phyloP scores from a whole-genome alignment of 441 rosid species.

The Isatis lusitanica region DNA sequence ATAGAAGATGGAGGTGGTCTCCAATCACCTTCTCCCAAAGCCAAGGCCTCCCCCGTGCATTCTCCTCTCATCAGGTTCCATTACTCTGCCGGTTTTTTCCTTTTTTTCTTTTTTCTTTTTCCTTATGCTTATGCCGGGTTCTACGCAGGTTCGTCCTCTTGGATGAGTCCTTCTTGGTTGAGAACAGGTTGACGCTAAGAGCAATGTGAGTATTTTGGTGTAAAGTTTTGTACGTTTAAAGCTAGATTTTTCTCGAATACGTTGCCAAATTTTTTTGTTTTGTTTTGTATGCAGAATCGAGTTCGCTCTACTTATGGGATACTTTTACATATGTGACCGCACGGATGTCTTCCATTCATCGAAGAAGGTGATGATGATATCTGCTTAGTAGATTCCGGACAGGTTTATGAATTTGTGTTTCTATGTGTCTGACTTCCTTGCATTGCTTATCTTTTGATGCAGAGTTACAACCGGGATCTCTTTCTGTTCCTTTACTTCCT shows the following conservation, averaged over 20 bases:
- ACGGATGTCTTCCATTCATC: constrained; percentile 61
- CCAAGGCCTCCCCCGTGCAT: constrained; percentile 37
- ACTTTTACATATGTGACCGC: constrained; percentile 65
- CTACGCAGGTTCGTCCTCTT: constrained; percentile 51
- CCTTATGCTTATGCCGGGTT: constrained; percentile 5
- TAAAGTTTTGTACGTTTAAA: background rate
- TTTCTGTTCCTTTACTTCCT: constrained; percentile 71
- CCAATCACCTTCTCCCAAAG: constrained; percentile 59
- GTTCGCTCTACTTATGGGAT: constrained; percentile 49
- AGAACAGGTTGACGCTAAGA: constrained; percentile 61
- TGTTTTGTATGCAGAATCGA: constrained; percentile 48
- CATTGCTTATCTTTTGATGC: constrained; percentile 30
- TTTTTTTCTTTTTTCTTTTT: background rate
- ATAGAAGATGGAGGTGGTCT: constrained; percentile 60
- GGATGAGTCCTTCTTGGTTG: constrained; percentile 69
- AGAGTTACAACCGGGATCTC: constrained; percentile 76
- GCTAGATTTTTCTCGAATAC: background rate
- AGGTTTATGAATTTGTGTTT: constrained; percentile 13
- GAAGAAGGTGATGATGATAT: constrained; percentile 47
- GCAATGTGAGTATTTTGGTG: constrained; percentile 57
- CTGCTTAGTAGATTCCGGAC: background rate
- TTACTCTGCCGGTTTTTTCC: background rate
- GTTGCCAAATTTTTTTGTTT: background rate
- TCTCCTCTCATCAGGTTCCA: constrained; percentile 57
- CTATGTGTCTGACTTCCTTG: constrained; percentile 23